Percentiles rank a stretch among this genome's conserved stretches.
Evolutionary conservation across 495 filamentous ascomycete species (phyloP).

Genomic region (Clohesyomyces aquaticus): DNA sequence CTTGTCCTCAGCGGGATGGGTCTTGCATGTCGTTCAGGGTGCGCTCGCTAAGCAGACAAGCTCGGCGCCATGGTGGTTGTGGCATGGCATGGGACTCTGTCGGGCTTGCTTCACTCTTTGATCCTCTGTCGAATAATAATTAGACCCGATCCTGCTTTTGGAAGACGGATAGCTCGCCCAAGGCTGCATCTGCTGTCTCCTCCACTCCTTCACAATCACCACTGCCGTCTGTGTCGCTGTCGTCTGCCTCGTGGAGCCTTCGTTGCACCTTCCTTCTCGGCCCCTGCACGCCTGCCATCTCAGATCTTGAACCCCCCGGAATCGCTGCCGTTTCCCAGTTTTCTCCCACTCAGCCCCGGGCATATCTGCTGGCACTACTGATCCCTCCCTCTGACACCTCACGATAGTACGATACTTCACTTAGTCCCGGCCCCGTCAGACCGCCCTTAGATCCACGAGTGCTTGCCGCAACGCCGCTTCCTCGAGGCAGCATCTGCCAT

Average conservation of each 20-base stretch:
- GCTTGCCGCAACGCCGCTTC: not conserved
- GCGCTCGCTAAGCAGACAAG: not conserved
- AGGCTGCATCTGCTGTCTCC: not conserved
- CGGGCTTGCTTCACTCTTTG: not conserved
- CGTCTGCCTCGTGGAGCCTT: slow-evolving; percentile 2
- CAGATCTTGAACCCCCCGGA: not conserved
- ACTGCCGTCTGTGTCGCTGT: too few species aligned
- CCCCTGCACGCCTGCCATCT: not conserved
- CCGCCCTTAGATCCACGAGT: not conserved
- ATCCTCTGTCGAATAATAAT: not conserved
- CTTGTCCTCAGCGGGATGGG: too few species aligned
- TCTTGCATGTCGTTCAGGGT: not conserved
- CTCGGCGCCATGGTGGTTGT: not conserved
- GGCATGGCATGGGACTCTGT: too few species aligned
- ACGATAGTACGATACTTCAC: not conserved
- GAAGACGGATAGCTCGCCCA: not conserved
- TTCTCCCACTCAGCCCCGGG: too few species aligned
- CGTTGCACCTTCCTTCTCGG: not conserved
- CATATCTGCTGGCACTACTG: too few species aligned
- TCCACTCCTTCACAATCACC: not conserved
- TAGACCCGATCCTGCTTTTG: slow-evolving; percentile 10
- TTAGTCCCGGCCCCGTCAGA: not conserved
- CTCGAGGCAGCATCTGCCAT: not conserved
- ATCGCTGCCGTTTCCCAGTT: too few species aligned
- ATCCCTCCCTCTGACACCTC: slow-evolving; percentile 1